phyloP scores from a whole-genome alignment of 139 green algal species.

The Pycnococcus provasolii region DNA sequence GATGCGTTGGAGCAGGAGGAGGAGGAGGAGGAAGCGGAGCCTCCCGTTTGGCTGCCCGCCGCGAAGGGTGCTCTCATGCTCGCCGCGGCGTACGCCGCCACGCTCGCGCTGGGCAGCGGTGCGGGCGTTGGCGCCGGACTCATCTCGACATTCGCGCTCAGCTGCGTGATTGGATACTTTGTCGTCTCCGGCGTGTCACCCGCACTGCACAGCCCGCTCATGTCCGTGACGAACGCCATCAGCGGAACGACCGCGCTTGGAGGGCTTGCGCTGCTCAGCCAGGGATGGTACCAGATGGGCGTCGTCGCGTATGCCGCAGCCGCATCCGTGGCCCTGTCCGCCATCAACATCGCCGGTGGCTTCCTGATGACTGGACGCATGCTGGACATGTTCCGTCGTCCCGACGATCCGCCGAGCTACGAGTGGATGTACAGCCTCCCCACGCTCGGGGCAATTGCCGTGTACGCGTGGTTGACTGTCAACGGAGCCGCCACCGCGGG shows the following conservation, averaged over 20 bases:
- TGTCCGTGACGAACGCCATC: slow-evolving; percentile 35
- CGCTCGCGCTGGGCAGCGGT: not conserved
- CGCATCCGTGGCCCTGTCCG: slow-evolving; percentile 13
- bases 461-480: not conserved
- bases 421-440: slow-evolving; percentile 61
- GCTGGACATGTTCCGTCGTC: slow-evolving; percentile 87
- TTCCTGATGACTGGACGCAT: slow-evolving; percentile 43
- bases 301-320: slow-evolving; percentile 1
- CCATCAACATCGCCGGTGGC: slow-evolving; percentile 31
- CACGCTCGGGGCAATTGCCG: not conserved
- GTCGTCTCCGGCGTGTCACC: slow-evolving; percentile 16
- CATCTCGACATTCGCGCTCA: slow-evolving; percentile 19
- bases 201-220: slow-evolving; percentile 28
- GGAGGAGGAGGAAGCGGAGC: too few species aligned
- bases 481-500: not conserved
- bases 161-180: slow-evolving; percentile 23
- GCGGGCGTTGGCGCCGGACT: not conserved
- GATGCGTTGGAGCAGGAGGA: not conserved
- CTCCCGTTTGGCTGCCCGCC: not conserved
- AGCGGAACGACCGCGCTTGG: slow-evolving; percentile 51
- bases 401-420: slow-evolving; percentile 66
- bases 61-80: not conserved
- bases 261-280: slow-evolving; percentile 60
- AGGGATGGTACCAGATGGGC: slow-evolving; percentile 38
- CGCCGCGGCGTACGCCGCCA: too few species aligned